Conservation (phyloP, 257 asterid species). For the Solanum microdontum region DNA sequence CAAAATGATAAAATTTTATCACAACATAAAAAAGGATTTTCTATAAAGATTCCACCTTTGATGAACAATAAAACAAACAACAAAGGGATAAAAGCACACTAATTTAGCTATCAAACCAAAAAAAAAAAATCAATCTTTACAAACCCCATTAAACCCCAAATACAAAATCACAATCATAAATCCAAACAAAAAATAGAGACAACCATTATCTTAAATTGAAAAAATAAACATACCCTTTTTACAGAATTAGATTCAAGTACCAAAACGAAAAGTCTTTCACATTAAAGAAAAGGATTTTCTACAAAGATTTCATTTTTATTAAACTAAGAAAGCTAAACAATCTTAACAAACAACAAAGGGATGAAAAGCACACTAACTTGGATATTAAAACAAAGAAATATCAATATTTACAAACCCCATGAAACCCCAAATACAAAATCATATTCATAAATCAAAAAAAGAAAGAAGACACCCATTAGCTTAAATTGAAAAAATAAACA, state of each 20-base stretch:
- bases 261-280: background rate
- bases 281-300: background rate
- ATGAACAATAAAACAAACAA: background rate
- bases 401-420: slow-evolving; percentile 30
- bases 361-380: slow-evolving; percentile 20
- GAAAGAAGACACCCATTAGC: background rate
- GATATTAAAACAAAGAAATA: slow-evolving; percentile 34
- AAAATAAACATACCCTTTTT: background rate
- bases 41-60: background rate
- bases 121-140: slow-evolving; percentile 22
- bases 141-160: slow-evolving; percentile 24
- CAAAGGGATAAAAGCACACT: background rate
- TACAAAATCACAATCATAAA: background rate
- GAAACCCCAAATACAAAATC: slow-evolving; percentile 6
- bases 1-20: background rate
- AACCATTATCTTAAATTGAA: background rate
- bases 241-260: background rate
- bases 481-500: background rate
- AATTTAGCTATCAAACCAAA: slow-evolving; percentile 28
- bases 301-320: background rate
- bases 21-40: background rate
- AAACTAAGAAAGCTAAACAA: background rate
- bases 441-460: background rate
- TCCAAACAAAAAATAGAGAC: background rate
- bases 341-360: background rate